Percentiles rank a stretch among this genome's conserved stretches.
These are phyloP conservation scores for Fusarium tricinctum DNA, from an alignment of 2,329 filamentous ascomycete species.

Conservation along the genomic window DNA sequence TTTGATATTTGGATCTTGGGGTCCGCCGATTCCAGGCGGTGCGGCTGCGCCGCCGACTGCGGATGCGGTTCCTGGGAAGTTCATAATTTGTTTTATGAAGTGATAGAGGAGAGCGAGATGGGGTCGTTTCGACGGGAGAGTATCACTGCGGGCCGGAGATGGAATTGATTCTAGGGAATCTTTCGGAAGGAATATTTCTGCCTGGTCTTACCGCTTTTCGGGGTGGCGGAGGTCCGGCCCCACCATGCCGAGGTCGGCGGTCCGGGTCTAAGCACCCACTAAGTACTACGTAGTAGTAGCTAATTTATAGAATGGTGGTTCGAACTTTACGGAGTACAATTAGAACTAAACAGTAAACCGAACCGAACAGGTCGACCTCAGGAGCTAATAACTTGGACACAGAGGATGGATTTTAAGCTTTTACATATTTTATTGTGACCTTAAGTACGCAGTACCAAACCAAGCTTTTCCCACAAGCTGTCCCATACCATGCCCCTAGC, in stretches of 20 bases:
- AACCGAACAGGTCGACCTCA: too few relatives aligned
- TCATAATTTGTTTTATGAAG: constrained; percentile 53
- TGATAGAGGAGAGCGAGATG: neutral
- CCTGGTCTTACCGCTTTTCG: constrained; percentile 55
- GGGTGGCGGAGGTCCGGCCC: constrained; percentile 40
- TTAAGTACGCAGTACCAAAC: constrained; percentile 9
- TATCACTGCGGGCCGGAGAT: constrained; percentile 36
- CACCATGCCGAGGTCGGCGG: constrained; percentile 40
- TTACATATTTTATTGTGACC: neutral
- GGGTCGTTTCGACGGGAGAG: constrained; percentile 23
- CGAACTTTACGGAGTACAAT: too few relatives aligned
- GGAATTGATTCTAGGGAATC: constrained; percentile 35
- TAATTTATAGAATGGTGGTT: too few relatives aligned
- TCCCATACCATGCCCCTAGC: neutral
- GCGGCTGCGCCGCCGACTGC: constrained; percentile 44
- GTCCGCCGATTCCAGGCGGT: constrained; percentile 50
- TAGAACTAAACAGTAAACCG: too few relatives aligned
- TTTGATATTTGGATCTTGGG: constrained; percentile 67
- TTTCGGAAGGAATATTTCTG: constrained; percentile 57
- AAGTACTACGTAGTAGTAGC: too few relatives aligned
- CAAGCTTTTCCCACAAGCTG: constrained; percentile 18
- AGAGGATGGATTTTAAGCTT: neutral
- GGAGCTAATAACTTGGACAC: neutral
- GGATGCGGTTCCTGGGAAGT: constrained; percentile 54
- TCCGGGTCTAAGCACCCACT: neutral